Percentiles rank a stretch among this genome's conserved stretches.
Evolutionary conservation across 2,329 filamentous ascomycete genomes (phyloP).

Genomic region (Xylaria sp.): DNA sequence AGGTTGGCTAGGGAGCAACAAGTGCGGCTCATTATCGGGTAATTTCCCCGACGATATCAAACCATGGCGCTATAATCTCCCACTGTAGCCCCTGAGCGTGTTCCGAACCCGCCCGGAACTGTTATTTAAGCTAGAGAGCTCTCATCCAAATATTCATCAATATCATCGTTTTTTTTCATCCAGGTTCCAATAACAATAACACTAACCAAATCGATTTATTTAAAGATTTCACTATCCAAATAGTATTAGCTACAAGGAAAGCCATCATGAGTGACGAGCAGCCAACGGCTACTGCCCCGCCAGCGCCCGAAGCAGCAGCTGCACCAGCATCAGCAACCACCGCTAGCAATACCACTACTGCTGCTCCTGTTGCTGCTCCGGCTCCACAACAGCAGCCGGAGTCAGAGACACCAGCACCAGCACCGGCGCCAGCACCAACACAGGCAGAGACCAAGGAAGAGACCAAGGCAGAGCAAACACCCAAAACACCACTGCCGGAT

Average conservation of each 20-base stretch:
- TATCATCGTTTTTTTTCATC: conserved; percentile 5
- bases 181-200: neutral
- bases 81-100: conserved; percentile 21
- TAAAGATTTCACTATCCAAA: too few species aligned
- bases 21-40: conserved; percentile 20
- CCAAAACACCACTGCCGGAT: conserved; percentile 39
- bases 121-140: conserved; percentile 20
- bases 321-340: neutral
- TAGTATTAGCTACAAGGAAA: neutral
- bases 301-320: conserved; percentile 24
- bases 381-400: neutral
- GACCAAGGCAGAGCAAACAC: conserved; percentile 16
- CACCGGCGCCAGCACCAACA: neutral
- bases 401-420: neutral
- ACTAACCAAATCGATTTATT: neutral
- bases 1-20: neutral
- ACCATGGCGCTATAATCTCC: conserved; percentile 29
- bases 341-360: conserved; percentile 1
- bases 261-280: conserved; percentile 33
- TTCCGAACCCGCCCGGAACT: conserved; percentile 11
- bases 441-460: conserved; percentile 1
- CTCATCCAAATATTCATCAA: neutral
- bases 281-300: conserved; percentile 22
- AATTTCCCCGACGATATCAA: conserved; percentile 7
- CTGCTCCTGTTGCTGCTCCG: neutral